A percentile compares a stretch with the other conserved stretches of the same genome.
phyloP scores from a whole-genome alignment of 225 moss, liverwort and hornwort genomes.

The Marchantia polymorpha region DNA sequence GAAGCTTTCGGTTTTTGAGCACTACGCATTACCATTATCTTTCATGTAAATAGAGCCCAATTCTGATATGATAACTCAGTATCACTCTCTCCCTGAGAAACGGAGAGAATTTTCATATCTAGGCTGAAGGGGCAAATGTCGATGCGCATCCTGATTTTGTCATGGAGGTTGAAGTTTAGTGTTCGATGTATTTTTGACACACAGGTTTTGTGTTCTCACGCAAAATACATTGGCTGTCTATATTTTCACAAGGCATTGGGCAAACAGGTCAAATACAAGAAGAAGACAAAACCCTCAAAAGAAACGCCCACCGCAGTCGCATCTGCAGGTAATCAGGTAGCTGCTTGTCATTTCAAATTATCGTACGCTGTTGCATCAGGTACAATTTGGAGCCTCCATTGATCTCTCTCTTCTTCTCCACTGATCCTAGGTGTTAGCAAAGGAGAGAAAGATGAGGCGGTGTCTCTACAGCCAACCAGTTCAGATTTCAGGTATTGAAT shows the following conservation, averaged over 20 bases:
- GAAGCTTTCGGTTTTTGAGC: too few relatives aligned
- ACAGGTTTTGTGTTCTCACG: too few relatives aligned
- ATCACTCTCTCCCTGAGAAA: too few relatives aligned
- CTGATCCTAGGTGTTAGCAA: constrained; percentile 7
- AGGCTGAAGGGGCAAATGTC: too few relatives aligned
- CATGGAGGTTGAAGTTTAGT: too few relatives aligned
- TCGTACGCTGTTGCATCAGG: background rate
- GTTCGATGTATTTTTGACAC: too few relatives aligned
- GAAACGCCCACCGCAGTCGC: constrained; percentile 19
- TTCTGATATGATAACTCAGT: too few relatives aligned
- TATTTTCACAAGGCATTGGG: constrained; percentile 42
- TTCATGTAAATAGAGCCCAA: too few relatives aligned
- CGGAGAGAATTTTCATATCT: too few relatives aligned
- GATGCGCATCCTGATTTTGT: too few relatives aligned
- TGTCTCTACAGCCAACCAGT: constrained; percentile 27
- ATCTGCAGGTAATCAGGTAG: constrained; percentile 24
- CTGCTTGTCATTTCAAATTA: background rate
- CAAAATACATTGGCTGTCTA: background rate
- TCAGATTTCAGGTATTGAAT: constrained; percentile 30
- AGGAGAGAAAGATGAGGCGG: constrained; percentile 1
- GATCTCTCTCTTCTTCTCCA: background rate
- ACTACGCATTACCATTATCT: too few relatives aligned
- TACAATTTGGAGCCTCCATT: background rate
- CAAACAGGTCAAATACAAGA: constrained; percentile 39
- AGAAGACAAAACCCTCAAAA: constrained; percentile 36